Conservation (phyloP, 2,329 filamentous ascomycete species). For the Pleurostoma richardsiae region DNA sequence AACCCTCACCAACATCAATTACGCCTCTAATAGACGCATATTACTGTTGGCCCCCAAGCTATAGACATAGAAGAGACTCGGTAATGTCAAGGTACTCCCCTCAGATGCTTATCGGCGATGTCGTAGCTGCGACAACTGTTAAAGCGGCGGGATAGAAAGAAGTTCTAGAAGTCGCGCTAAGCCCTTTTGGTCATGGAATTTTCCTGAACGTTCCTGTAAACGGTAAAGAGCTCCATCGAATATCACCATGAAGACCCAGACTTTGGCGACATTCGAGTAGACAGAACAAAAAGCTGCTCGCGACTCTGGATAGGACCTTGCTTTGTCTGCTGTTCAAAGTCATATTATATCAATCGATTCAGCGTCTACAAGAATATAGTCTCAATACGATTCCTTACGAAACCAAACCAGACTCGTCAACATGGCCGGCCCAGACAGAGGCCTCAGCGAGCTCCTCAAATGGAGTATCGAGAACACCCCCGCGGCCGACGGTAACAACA, state of each 20-base stretch:
- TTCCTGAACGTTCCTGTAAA: conserved; percentile 28
- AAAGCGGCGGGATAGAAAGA: too few relatives aligned
- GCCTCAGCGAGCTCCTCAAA: conserved; percentile 28
- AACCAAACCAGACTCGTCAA: conserved; percentile 2
- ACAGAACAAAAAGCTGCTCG: too few relatives aligned
- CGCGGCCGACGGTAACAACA: conserved; percentile 3
- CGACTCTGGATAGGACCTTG: too few relatives aligned
- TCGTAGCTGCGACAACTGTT: too few relatives aligned
- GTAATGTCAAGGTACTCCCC: too few relatives aligned
- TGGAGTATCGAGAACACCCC: conserved; percentile 28
- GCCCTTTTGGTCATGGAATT: conserved; percentile 20
- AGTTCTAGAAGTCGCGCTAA: conserved; percentile 11
- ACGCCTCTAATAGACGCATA: too few relatives aligned
- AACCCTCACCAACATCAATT: too few relatives aligned
- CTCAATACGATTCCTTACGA: neutral
- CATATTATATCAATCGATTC: conserved; percentile 1
- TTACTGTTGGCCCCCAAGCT: too few relatives aligned
- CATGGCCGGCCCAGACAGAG: conserved; percentile 20
- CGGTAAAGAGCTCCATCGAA: conserved; percentile 8
- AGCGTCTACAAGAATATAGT: neutral
- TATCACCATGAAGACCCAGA: too few relatives aligned
- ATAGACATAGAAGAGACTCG: too few relatives aligned
- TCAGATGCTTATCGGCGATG: too few relatives aligned
- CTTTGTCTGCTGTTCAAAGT: conserved; percentile 3
- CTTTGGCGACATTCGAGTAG: too few relatives aligned